Conservation (phyloP, 441 rosid species). For the Manihot esculenta region DNA sequence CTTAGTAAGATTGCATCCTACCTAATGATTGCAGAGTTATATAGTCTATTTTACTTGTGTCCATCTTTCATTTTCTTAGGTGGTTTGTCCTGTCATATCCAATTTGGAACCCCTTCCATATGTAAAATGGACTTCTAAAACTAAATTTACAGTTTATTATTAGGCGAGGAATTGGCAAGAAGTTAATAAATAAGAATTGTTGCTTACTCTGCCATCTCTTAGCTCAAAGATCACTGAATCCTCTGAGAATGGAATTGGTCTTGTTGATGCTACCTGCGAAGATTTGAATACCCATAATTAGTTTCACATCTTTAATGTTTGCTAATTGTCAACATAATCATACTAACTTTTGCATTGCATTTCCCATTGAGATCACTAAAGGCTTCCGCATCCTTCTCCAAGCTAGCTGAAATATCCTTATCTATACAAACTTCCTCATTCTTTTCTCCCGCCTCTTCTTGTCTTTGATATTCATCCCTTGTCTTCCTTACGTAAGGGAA, state of each 20-base stretch:
- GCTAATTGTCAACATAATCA: background rate
- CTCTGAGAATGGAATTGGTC: constrained; percentile 63
- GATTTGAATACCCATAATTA: constrained; percentile 12
- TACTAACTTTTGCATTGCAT: constrained; percentile 53
- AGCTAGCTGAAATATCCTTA: constrained; percentile 31
- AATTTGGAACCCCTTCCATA: no score
- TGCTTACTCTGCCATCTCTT: constrained; percentile 72
- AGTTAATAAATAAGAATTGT: background rate
- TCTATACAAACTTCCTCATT: constrained; percentile 37
- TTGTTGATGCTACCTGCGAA: constrained; percentile 55
- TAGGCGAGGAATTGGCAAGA: background rate
- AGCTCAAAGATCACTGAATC: constrained; percentile 61
- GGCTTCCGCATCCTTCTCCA: constrained; percentile 33
- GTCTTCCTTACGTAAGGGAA: constrained; percentile 33
- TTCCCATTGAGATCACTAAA: constrained; percentile 25
- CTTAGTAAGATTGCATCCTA: no score
- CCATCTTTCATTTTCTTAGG: no score
- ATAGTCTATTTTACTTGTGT: no score
- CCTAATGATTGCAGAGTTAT: no score
- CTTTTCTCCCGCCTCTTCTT: constrained; percentile 3
- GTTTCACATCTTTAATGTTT: constrained; percentile 14
- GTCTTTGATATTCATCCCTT: constrained; percentile 21
- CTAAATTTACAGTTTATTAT: background rate
- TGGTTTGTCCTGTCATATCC: no score
- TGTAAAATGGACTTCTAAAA: background rate